Conservation (phyloP, 441 rosid species). For the Corymbia citriodora region DNA sequence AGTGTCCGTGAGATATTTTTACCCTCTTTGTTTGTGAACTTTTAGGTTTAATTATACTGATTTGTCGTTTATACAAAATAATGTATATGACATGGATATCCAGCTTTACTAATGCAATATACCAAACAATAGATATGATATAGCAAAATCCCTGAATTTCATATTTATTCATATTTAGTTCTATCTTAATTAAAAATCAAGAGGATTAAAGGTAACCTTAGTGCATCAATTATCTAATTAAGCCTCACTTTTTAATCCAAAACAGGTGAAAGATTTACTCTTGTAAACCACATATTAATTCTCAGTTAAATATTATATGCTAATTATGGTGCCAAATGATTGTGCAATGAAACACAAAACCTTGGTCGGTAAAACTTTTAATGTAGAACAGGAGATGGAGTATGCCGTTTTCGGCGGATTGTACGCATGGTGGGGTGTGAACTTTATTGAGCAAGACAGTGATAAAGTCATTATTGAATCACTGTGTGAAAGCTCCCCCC, state of each 20-base stretch:
- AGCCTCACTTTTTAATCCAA: background rate
- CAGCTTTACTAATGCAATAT: no score
- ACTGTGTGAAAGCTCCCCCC: background rate
- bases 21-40: no score
- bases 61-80: no score
- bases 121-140: no score
- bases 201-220: no score
- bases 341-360: background rate
- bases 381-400: background rate
- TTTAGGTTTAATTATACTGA: no score
- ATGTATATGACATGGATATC: no score
- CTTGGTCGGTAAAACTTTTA: background rate
- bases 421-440: background rate
- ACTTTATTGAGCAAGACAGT: background rate
- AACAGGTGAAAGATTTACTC: background rate
- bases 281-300: background rate
- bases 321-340: background rate
- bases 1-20: no score
- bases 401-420: background rate
- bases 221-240: no score
- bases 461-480: background rate
- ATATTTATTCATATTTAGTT: no score
- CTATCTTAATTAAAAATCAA: no score
- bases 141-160: no score
- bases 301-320: background rate